Percentiles rank a stretch among this genome's conserved stretches.
These are phyloP conservation scores for Erigeron philadelphicus DNA, from an alignment of 140 eudicot genomes.

Conservation along the genomic window DNA sequence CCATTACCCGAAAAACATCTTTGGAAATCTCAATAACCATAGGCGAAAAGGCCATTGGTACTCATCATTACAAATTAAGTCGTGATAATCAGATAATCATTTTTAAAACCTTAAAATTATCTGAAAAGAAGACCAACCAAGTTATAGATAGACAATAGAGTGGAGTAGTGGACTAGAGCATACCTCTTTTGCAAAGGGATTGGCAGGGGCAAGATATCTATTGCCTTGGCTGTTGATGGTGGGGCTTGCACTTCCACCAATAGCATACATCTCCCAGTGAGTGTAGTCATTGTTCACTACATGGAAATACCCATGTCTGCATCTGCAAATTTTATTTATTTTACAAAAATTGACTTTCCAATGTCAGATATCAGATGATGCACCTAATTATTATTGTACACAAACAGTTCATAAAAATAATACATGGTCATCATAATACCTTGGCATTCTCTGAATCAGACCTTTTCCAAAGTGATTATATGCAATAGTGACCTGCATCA, in stretches of 20 bases:
- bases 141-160: not conserved
- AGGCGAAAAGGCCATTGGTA: too few species aligned
- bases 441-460: conserved; percentile 72
- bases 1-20: too few species aligned
- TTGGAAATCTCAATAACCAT: too few species aligned
- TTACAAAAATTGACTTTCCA: conserved; percentile 1
- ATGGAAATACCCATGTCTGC: conserved; percentile 84
- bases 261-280: conserved; percentile 93
- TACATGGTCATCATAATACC: conserved; percentile 31
- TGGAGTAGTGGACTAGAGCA: too few species aligned
- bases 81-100: not conserved
- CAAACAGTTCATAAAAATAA: conserved; percentile 19
- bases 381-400: not conserved
- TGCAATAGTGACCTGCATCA: conserved; percentile 87
- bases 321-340: conserved; percentile 38
- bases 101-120: not conserved
- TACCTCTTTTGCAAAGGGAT: conserved; percentile 81
- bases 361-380: conserved; percentile 7
- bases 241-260: conserved; percentile 79
- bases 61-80: too few species aligned
- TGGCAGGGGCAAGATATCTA: conserved; percentile 67
- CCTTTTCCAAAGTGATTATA: conserved; percentile 72
- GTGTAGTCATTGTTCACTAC: conserved; percentile 89
- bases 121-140: not conserved
- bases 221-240: conserved; percentile 86